Evolutionary conservation across 1,139 yeast genomes (phyloP).

Genomic region (Hansenula sp.): DNA sequence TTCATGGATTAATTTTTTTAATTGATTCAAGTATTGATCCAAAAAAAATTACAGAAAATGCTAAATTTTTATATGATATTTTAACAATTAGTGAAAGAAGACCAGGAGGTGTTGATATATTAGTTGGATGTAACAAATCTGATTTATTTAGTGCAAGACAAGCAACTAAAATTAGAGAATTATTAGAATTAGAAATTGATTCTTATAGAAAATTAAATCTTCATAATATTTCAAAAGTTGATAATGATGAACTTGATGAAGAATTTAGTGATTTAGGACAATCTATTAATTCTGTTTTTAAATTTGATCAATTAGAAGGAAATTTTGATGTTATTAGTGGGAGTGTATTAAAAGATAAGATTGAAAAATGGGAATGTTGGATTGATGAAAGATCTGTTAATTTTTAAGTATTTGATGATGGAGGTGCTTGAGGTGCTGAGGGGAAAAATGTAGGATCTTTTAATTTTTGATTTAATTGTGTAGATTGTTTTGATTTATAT

Average conservation of each 20-base stretch:
- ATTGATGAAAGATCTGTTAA: slow-evolving; percentile 68
- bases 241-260: slow-evolving; percentile 30
- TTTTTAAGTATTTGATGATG: slow-evolving; percentile 3
- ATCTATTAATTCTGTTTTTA: slow-evolving; percentile 36
- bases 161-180: slow-evolving; percentile 47
- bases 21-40: slow-evolving; percentile 56
- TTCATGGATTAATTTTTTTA: slow-evolving; percentile 64
- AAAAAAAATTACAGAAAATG: slow-evolving; percentile 40
- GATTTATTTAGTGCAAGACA: slow-evolving; percentile 85
- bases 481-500: slow-evolving; percentile 35
- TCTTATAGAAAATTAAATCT: slow-evolving; percentile 45
- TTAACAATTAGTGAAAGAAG: slow-evolving; percentile 53
- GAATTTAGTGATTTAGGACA: slow-evolving; percentile 42
- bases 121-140: slow-evolving; percentile 76
- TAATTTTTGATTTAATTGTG: slow-evolving; percentile 19
- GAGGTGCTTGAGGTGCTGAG: slow-evolving; percentile 21
- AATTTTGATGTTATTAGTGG: slow-evolving; percentile 70
- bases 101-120: slow-evolving; percentile 60
- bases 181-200: slow-evolving; percentile 63
- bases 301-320: slow-evolving; percentile 67
- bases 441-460: slow-evolving; percentile 46
- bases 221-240: slow-evolving; percentile 38
- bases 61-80: slow-evolving; percentile 51
- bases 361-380: slow-evolving; percentile 71
- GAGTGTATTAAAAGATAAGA: slow-evolving; percentile 53